phyloP scores from a whole-genome alignment of 495 filamentous ascomycete genomes.

The Tetracladium marchalianum region DNA sequence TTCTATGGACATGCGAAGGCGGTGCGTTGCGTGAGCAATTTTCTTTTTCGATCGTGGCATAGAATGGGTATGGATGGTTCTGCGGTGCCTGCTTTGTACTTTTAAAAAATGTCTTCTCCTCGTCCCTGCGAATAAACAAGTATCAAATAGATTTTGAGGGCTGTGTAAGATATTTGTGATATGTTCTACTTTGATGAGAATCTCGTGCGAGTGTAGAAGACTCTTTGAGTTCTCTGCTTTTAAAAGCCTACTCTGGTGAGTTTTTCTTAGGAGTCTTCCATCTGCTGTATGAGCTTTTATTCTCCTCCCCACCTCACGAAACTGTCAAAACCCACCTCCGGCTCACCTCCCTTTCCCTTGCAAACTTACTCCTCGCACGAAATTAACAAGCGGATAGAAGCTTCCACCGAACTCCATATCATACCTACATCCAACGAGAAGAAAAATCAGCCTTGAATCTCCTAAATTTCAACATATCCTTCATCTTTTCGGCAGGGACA shows the following conservation, averaged over 20 bases:
- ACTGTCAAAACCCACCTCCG: background rate
- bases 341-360: background rate
- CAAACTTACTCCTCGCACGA: conserved; percentile 32
- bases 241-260: no score
- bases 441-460: background rate
- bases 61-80: conserved; percentile 12
- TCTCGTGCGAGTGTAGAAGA: no score
- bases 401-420: conserved; percentile 58
- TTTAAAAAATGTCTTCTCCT: conserved; percentile 13
- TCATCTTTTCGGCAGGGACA: background rate
- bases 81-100: conserved; percentile 15
- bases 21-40: conserved; percentile 10
- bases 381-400: conserved; percentile 44
- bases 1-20: background rate
- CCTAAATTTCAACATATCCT: background rate
- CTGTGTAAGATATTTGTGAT: no score
- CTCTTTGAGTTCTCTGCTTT: no score
- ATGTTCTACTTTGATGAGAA: no score
- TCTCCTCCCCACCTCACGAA: no score
- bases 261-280: no score
- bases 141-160: no score
- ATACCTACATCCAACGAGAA: conserved; percentile 41
- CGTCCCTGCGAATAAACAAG: conserved; percentile 7
- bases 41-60: conserved; percentile 2
- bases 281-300: no score